These are phyloP conservation scores for Cladophialophora bantiana DNA, from an alignment of 2,329 filamentous ascomycete species.

Conservation along the genomic window DNA sequence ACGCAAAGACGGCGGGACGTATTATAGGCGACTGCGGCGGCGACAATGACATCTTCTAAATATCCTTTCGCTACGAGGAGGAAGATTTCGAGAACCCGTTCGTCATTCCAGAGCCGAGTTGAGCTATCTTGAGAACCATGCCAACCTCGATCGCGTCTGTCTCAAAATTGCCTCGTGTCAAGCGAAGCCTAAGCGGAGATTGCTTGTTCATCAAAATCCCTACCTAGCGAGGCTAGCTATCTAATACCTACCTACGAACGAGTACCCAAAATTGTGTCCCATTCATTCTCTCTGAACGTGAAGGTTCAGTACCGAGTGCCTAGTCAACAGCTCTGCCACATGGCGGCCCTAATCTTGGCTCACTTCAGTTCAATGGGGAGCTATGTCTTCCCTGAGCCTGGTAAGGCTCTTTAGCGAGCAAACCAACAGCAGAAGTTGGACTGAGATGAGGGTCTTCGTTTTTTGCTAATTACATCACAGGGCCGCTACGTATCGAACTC, in stretches of 20 bases:
- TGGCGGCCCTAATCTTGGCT: conserved; percentile 3
- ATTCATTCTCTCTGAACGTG: not conserved
- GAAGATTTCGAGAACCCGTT: not conserved
- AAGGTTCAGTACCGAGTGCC: not conserved
- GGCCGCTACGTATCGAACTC: not conserved
- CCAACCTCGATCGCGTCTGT: conserved; percentile 1
- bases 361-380: not conserved
- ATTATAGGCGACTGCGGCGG: not conserved
- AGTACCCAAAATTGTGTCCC: not conserved
- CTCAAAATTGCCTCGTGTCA: conserved; percentile 11
- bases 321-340: conserved; percentile 3
- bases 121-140: not conserved
- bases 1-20: not conserved
- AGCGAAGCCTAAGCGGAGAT: conserved; percentile 18
- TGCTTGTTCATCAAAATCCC: conserved; percentile 20
- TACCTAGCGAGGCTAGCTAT: not conserved
- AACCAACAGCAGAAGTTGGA: not conserved
- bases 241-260: not conserved
- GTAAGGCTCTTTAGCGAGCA: not conserved
- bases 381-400: not conserved
- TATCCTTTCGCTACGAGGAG: not conserved
- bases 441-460: not conserved
- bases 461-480: not conserved
- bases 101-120: not conserved
- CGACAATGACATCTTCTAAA: not conserved